phyloP scores from a whole-genome alignment of 495 filamentous ascomycete genomes.

The Melanomma pulvis-pyrius region DNA sequence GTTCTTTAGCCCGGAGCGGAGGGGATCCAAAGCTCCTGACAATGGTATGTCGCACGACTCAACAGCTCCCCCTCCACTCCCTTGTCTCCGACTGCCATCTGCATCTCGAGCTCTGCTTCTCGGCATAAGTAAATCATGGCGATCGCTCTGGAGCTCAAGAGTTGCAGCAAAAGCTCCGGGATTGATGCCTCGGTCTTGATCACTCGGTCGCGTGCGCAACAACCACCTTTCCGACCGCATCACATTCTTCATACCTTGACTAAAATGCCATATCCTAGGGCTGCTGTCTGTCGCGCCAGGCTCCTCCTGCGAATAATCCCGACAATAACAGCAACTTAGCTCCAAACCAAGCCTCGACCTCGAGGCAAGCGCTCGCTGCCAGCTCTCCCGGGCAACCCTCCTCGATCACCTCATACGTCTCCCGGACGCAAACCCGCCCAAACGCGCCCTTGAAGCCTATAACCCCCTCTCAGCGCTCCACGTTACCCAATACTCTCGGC shows the following conservation, averaged over 20 bases:
- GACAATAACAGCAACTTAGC: slow-evolving; percentile 20
- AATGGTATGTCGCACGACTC: slow-evolving; percentile 9
- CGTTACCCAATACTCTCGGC: slow-evolving; percentile 16
- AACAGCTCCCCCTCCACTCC: no score
- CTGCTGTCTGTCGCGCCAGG: slow-evolving; percentile 32
- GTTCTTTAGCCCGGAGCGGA: not conserved
- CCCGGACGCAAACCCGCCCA: slow-evolving; percentile 16
- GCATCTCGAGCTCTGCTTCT: no score
- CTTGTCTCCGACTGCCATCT: no score
- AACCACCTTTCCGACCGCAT: not conserved
- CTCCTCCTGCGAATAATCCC: slow-evolving; percentile 13
- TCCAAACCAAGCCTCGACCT: slow-evolving; percentile 11
- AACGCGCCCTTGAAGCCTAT: slow-evolving; percentile 26
- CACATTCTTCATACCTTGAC: not conserved
- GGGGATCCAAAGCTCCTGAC: not conserved
- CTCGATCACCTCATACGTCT: slow-evolving; percentile 17
- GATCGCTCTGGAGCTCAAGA: not conserved
- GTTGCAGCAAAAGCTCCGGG: not conserved
- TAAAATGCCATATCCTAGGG: slow-evolving; percentile 21
- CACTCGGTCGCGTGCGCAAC: not conserved
- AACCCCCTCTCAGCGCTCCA: slow-evolving; percentile 1
- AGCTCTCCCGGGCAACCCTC: slow-evolving; percentile 7
- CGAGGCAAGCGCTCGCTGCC: not conserved
- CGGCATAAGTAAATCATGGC: no score
- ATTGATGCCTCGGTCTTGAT: not conserved